Evolutionary conservation across 331 rosid genomes (phyloP).

Genomic region (Pyracantha coccinea): DNA sequence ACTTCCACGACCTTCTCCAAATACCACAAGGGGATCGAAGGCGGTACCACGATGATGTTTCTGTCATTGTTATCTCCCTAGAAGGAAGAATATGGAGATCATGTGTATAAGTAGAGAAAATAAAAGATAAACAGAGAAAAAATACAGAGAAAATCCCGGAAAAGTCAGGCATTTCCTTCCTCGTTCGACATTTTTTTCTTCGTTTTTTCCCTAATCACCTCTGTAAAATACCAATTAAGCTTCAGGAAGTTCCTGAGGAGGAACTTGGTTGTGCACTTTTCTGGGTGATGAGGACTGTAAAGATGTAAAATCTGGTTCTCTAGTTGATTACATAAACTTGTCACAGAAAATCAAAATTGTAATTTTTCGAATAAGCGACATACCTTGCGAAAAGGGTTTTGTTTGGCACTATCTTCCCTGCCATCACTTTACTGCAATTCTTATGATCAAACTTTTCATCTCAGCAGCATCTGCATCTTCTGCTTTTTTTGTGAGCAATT

Average conservation of each 20-base stretch:
- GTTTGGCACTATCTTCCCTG: constrained; percentile 14
- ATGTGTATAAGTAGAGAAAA: constrained; percentile 65
- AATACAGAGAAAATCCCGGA: constrained; percentile 31
- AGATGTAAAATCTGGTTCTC: constrained; percentile 70
- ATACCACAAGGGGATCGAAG: constrained; percentile 97
- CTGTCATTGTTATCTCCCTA: constrained; percentile 91
- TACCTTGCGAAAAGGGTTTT: constrained; percentile 24
- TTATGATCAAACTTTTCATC: constrained; percentile 5
- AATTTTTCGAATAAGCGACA: constrained; percentile 48
- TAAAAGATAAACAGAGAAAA: constrained; percentile 4
- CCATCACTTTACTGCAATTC: constrained; percentile 23
- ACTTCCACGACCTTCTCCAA: constrained; percentile 86
- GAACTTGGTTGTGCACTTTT: constrained; percentile 40
- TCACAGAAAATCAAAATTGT: constrained; percentile 37
- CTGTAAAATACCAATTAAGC: constrained; percentile 38
- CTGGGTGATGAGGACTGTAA: constrained; percentile 62
- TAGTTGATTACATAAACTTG: constrained; percentile 44
- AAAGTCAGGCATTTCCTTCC: constrained; percentile 38
- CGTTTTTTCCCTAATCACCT: constrained; percentile 33
- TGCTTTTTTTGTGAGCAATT: not conserved
- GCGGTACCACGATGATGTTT: constrained; percentile 94
- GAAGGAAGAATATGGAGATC: constrained; percentile 99
- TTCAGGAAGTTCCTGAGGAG: constrained; percentile 19
- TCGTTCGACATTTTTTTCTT: constrained; percentile 7
- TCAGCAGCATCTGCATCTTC: constrained; percentile 22